phyloP scores from a whole-genome alignment of 306 rosid species.

The Vachellia collinsii region DNA sequence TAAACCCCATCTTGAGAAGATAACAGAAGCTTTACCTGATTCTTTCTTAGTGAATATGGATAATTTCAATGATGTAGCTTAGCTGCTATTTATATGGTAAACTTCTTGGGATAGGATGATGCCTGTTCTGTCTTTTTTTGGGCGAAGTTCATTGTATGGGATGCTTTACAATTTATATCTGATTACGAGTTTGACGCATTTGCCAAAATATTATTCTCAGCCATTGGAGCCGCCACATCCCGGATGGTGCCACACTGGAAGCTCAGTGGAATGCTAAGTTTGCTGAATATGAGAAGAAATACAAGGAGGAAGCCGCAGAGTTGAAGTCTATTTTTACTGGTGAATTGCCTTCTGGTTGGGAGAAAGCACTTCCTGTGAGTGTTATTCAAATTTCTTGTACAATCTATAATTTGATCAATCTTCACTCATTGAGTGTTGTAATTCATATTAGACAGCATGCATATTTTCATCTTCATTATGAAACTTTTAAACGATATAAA shows the following conservation, averaged over 20 bases:
- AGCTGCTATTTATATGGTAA: no score
- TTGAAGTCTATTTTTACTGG: conserved; percentile 70
- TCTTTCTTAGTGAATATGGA: background rate
- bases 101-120: no score
- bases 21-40: background rate
- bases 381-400: conserved; percentile 25
- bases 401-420: conserved; percentile 13
- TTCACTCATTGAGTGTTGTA: conserved; percentile 4
- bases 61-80: background rate
- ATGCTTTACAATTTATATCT: no score
- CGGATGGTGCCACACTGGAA: conserved; percentile 79
- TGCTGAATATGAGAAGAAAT: conserved; percentile 91
- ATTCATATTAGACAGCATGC: background rate
- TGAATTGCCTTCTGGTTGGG: conserved; percentile 92
- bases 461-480: conserved; percentile 8
- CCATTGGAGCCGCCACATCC: conserved; percentile 90
- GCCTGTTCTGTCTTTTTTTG: no score
- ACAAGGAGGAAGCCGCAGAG: conserved; percentile 82
- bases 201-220: conserved; percentile 36
- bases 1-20: background rate
- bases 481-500: conserved; percentile 11
- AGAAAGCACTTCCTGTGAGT: conserved; percentile 95
- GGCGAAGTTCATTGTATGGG: no score
- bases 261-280: conserved; percentile 94
- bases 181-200: no score